Evolutionary conservation across 352 stramenopile genomes (phyloP).

Genomic region (Aphanomyces stellatus): DNA sequence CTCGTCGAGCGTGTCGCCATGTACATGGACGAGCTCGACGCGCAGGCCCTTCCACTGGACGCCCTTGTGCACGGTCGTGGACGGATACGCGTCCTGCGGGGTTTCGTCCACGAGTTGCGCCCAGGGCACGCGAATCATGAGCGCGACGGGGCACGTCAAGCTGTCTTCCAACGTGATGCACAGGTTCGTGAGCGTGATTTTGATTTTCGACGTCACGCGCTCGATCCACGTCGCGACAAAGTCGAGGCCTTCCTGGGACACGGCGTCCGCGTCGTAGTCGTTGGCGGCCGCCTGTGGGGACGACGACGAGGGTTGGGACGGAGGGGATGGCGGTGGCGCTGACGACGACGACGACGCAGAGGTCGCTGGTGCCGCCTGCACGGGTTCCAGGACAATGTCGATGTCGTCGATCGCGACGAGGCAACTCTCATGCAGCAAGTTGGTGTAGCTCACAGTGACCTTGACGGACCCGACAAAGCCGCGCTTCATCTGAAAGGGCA

Average conservation of each 20-base stretch:
- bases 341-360: not conserved
- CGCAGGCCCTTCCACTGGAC: slow-evolving; percentile 78
- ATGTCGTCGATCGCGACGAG: slow-evolving; percentile 83
- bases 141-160: slow-evolving; percentile 27
- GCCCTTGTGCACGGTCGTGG: slow-evolving; percentile 42
- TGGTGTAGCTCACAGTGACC: slow-evolving; percentile 78
- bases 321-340: not conserved
- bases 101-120: slow-evolving; percentile 80
- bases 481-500: slow-evolving; percentile 81
- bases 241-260: slow-evolving; percentile 83
- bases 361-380: slow-evolving; percentile 11
- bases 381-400: slow-evolving; percentile 75
- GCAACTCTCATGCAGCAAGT: slow-evolving; percentile 84
- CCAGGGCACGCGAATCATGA: slow-evolving; percentile 73
- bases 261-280: slow-evolving; percentile 51
- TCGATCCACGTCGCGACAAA: slow-evolving; percentile 87
- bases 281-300: slow-evolving; percentile 16
- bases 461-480: slow-evolving; percentile 78
- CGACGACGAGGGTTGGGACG: not conserved
- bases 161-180: slow-evolving; percentile 63
- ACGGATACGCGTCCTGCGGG: slow-evolving; percentile 41
- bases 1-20: slow-evolving; percentile 29
- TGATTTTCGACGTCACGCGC: slow-evolving; percentile 86
- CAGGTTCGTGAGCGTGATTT: slow-evolving; percentile 81
- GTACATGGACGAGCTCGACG: slow-evolving; percentile 51